Base-by-base conservation (phyloP, 352 stramenopile genomes). In the Phytophthora idaei region DNA sequence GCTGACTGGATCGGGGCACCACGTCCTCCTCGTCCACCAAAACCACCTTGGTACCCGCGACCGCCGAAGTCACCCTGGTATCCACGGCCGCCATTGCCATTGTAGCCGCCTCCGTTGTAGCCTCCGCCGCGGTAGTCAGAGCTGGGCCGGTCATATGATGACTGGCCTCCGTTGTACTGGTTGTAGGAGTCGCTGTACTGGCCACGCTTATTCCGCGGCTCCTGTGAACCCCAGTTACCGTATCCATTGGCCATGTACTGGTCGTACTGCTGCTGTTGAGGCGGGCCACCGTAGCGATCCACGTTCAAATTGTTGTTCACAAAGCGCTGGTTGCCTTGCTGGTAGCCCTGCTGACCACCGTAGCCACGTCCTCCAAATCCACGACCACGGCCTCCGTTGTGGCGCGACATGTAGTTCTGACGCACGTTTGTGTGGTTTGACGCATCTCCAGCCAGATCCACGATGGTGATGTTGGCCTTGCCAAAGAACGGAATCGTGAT, bases 401-500 rank as follows among this genome's bases (percentile, higher is more conserved):
- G 61, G 45, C 63, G 57, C 34, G 64, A 78, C 64, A 79, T 78
- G 45, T 60, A 80, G 53, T 85, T 83, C 28, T 85, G 77, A 25
- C 82, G 78, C 29, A 89, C 78, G 61, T 91, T 90, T 9, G 85
- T 92, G 27, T 79, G 49, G 27, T 67, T 80, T 14, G 50, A 64
- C 2, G 79, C 73, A 36, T 69, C 74, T 12, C 87, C 87, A 1
- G 87, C 87, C 34, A 95, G 62, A 68, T 95, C 87, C 51, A 93
- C 83, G 42, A 95, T 93, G 58, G 86, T 93, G 67, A 95, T 95
- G 70, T 92, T 92, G 14, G 80, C 83, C 52, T 89, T 90, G 45
- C 85, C 87, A 21, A 95, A 91, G 73, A 90, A 92, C 32, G 87
- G 87, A 21, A 93, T 90, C 15, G 75, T 81, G 42, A 95, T 92